A percentile compares a stretch with the other conserved stretches of the same genome.
These are phyloP conservation scores for Cercospora sesami DNA, from an alignment of 2,329 filamentous ascomycete species.

Conservation along the genomic window DNA sequence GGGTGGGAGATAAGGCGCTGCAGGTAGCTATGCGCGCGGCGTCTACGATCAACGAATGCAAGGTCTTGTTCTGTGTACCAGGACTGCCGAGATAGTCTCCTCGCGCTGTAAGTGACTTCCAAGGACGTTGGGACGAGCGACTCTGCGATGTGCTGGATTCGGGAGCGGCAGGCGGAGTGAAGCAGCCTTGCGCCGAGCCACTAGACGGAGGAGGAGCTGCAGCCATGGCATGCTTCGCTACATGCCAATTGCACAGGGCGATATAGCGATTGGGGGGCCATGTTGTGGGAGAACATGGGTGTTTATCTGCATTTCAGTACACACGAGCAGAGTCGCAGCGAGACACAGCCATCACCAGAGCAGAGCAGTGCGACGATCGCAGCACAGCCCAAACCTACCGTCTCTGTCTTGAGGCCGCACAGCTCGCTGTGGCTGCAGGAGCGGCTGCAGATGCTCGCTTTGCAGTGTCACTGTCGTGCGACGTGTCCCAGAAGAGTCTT, in stretches of 20 bases:
- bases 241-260: not conserved
- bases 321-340: not conserved
- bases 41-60: not conserved
- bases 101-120: not conserved
- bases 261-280: not conserved
- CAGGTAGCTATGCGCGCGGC: not conserved
- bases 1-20: not conserved
- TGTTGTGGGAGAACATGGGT: not conserved
- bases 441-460: not conserved
- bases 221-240: slow-evolving; percentile 5
- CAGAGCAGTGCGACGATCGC: not conserved
- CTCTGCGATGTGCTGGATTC: not conserved
- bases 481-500: not conserved
- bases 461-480: not conserved
- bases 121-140: not conserved
- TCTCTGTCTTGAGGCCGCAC: not conserved
- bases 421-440: slow-evolving; percentile 6
- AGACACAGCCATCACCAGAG: not conserved
- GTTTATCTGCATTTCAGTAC: not conserved
- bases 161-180: not conserved
- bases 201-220: slow-evolving; percentile 2
- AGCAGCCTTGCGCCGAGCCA: slow-evolving; percentile 3
- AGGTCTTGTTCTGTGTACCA: not conserved
- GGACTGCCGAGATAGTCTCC: not conserved
- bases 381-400: not conserved